Conservation (phyloP, 495 filamentous ascomycete species). For the Neurospora tetraspora region DNA sequence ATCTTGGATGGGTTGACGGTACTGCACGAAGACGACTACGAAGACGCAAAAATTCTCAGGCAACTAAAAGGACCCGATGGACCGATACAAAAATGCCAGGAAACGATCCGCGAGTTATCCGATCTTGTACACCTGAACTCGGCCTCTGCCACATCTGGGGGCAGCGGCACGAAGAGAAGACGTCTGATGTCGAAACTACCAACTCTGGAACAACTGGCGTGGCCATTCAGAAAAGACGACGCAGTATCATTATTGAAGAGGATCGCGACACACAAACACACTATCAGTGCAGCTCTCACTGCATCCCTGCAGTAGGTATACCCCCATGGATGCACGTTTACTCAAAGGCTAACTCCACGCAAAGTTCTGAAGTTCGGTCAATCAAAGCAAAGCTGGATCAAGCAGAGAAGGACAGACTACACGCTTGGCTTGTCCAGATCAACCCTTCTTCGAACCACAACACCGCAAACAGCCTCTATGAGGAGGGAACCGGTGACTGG, state of each 20-base stretch:
- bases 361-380: neutral
- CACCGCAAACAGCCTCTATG: constrained; percentile 1
- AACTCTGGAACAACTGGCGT: constrained; percentile 5
- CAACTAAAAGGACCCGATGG: no score
- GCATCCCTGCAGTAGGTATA: no score
- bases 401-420: neutral
- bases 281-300: constrained; percentile 2
- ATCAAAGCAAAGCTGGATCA: neutral
- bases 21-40: neutral
- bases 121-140: no score
- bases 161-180: accelerated
- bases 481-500: constrained; percentile 15
- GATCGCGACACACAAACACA: constrained; percentile 17
- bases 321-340: no score
- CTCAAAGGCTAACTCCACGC: neutral
- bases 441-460: constrained; percentile 13
- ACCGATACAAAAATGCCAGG: no score
- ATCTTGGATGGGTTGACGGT: constrained; percentile 1
- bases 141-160: no score
- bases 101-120: neutral
- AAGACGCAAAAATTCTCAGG: no score
- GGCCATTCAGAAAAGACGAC: constrained; percentile 16
- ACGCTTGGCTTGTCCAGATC: constrained; percentile 1
- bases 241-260: constrained; percentile 14
- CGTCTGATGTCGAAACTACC: neutral